Conservation (phyloP, 164 flowering plant species). For the grape (Vitis vinifera) region DNA sequence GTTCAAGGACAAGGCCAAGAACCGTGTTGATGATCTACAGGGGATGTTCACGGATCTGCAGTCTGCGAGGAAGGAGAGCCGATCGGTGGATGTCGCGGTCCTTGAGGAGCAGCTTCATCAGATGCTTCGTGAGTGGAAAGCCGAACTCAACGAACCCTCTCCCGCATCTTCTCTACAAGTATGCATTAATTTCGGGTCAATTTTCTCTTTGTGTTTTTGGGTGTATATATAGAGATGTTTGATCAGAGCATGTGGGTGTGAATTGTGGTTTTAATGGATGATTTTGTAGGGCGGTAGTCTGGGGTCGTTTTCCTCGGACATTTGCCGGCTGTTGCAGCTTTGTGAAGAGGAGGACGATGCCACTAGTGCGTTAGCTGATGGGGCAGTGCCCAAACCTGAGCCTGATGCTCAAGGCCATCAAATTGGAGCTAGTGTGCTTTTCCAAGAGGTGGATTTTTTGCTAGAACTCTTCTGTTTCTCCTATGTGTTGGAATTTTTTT, state of each 20-base stretch:
- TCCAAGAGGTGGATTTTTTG: conserved; percentile 48
- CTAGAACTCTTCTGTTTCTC: background rate
- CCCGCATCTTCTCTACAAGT: conserved; percentile 86
- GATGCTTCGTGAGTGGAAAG: conserved; percentile 96
- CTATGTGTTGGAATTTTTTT: too few relatives aligned
- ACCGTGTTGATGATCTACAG: conserved; percentile 91
- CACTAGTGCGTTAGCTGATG: conserved; percentile 41
- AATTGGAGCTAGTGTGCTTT: conserved; percentile 27
- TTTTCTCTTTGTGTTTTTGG: background rate
- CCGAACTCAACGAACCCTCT: conserved; percentile 91
- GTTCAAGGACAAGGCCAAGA: conserved; percentile 91
- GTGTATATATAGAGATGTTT: background rate
- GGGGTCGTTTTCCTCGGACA: conserved; percentile 77
- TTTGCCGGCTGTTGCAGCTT: conserved; percentile 69
- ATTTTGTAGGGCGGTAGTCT: conserved; percentile 68
- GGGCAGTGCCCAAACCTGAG: conserved; percentile 59
- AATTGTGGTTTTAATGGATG: background rate
- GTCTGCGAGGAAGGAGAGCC: conserved; percentile 90
- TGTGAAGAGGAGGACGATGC: conserved; percentile 54
- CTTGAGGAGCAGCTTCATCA: conserved; percentile 96
- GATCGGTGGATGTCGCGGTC: conserved; percentile 56
- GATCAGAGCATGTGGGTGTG: background rate
- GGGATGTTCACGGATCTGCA: conserved; percentile 85
- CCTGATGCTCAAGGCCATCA: conserved; percentile 57
- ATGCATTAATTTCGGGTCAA: background rate